These are phyloP conservation scores for Beta vulgaris DNA, from an alignment of 148 eudicot genomes.

Conservation along the genomic window DNA sequence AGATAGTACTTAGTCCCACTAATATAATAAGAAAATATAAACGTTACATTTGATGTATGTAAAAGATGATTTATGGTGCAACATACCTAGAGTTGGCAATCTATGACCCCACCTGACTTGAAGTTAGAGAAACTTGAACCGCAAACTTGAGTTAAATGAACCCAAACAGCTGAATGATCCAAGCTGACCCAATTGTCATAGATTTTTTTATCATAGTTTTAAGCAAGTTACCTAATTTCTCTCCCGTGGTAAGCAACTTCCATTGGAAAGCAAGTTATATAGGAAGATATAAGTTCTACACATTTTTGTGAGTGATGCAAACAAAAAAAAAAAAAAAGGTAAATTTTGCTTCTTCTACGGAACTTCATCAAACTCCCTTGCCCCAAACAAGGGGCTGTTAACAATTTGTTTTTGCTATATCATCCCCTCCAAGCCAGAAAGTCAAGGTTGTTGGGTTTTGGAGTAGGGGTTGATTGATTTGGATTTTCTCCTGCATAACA, in stretches of 20 bases:
- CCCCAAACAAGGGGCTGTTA: background rate
- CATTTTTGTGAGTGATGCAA: background rate
- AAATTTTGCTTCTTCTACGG: background rate
- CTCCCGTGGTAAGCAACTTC: background rate
- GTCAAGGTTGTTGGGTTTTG: background rate
- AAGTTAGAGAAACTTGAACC: no score
- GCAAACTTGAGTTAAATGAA: no score
- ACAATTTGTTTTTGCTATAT: background rate
- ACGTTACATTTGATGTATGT: no score
- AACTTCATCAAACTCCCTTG: background rate
- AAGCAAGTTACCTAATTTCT: background rate
- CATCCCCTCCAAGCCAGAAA: background rate
- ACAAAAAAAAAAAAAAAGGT: background rate
- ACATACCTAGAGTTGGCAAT: no score
- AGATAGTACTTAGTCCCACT: background rate
- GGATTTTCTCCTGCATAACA: background rate
- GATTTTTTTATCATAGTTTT: no score
- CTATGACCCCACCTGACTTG: no score
- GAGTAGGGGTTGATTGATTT: background rate
- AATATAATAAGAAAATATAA: background rate
- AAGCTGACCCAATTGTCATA: no score
- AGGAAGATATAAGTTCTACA: background rate
- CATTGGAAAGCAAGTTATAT: background rate
- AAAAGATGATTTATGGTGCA: background rate
- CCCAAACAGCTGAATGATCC: no score